Base-by-base conservation (phyloP, 2,329 filamentous ascomycete species). In the Penicillium digitatum region DNA sequence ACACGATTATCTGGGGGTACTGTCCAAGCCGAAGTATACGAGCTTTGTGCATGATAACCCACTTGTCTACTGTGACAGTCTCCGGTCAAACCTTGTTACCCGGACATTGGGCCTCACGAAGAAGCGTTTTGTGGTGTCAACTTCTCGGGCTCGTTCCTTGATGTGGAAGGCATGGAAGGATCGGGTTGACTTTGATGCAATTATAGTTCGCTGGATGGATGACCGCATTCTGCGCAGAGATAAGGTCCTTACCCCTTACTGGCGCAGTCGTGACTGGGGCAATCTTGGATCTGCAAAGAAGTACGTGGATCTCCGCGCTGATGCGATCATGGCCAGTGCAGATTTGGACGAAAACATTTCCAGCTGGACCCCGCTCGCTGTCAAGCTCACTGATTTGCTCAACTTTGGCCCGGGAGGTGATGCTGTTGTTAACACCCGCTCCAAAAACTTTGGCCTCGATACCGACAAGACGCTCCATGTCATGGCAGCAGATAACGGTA, bases 401-500 rank as follows among this genome's bases (percentile, higher is more conserved):
- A 79, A 74, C 56, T 81, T 81, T 51, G 79, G 79, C 7, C 76
- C 79, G 52, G 79, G 79, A n/a, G 79, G 79, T 22, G 79, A 81
- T 62, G 74, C 79, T 4, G 76, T 79, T 38, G 75, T 80, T 49
- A 78, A 79, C 57, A 81, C 78, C 0, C 68, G 78, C 37, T 78
- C 76, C 0, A 77, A 78, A 56, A 70, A 77, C 20, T 70, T 78
- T n/a, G 78, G 78, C 55, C 72, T 69, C 10, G 79, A 82, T 57
- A 81, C 76, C 1, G 68, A 74, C 12, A 74, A 78, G 26, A 75
- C 72, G 3, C 73, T 81, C 4, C 80, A 80, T 31, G 78, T 82
- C 48, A 76, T 82, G 58, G 79, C 80, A 48, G 72, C 74, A 20
- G 79, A 82, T 59, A 81, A 75, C 22, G 79, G 79, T 12, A 81